A percentile compares a stretch with the other conserved stretches of the same genome.
Conservation (phyloP, 495 filamentous ascomycete species). For the Tirmania nivea region DNA sequence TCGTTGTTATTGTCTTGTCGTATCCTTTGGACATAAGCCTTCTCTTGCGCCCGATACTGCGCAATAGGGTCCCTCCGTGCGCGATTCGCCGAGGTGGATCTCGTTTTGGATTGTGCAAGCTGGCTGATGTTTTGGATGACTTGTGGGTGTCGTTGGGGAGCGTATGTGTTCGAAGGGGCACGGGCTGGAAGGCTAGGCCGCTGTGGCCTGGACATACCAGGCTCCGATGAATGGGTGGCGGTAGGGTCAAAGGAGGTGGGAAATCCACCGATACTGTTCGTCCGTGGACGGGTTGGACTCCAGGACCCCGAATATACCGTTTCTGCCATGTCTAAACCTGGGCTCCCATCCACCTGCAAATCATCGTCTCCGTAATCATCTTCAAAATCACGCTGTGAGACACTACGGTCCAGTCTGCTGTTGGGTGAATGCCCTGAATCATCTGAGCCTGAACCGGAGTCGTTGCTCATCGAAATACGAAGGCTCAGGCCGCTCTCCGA, state of each 20-base stretch:
- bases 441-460: neutral
- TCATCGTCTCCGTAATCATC: neutral
- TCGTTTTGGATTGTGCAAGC: constrained; percentile 24
- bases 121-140: constrained; percentile 25
- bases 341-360: neutral
- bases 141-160: constrained; percentile 50
- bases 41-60: constrained; percentile 64
- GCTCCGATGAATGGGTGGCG: neutral
- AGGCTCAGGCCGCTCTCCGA: neutral
- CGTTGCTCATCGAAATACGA: neutral
- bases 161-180: constrained; percentile 52
- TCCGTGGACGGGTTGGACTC: neutral
- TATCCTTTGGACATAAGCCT: constrained; percentile 57
- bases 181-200: constrained; percentile 39
- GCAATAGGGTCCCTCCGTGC: constrained; percentile 48
- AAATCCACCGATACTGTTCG: neutral
- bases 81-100: constrained; percentile 27
- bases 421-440: neutral
- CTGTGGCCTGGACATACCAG: constrained; percentile 24
- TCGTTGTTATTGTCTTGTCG: constrained; percentile 49
- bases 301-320: neutral
- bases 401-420: neutral
- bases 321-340: neutral
- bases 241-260: neutral
- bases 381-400: neutral